Evolutionary conservation across 1,284 basidiomycete species (phyloP).

Genomic region (Microbotryomycetes sp.): DNA sequence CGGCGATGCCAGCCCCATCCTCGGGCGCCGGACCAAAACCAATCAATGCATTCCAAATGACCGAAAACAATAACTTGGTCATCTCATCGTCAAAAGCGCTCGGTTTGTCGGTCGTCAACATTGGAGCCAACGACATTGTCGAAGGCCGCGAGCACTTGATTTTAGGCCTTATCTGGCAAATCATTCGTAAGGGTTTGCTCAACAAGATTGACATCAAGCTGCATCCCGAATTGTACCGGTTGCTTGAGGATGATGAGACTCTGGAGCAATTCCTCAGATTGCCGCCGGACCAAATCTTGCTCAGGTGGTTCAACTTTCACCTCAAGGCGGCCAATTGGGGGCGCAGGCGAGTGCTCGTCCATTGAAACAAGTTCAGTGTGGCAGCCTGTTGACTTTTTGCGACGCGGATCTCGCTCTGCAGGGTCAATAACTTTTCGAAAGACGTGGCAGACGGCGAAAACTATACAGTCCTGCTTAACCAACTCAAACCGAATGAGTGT

Average conservation of each 20-base stretch:
- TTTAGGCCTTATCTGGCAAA: conserved; percentile 97
- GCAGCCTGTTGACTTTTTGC: too few relatives aligned
- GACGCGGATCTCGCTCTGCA: too few relatives aligned
- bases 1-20: conserved; percentile 15
- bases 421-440: conserved; percentile 94
- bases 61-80: conserved; percentile 99
- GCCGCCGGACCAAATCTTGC: conserved; percentile 91
- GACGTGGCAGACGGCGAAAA: conserved; percentile 95
- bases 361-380: too few relatives aligned
- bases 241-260: conserved; percentile 94
- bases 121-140: conserved; percentile 84
- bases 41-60: conserved; percentile 94
- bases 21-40: conserved; percentile 41
- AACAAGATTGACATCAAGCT: conserved; percentile 96
- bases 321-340: conserved; percentile 91
- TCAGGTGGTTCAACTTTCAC: conserved; percentile 99
- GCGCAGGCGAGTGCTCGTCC: conserved; percentile 55
- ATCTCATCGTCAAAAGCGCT: conserved; percentile 97
- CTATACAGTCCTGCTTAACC: conserved; percentile 90
- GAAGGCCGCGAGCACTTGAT: conserved; percentile 95
- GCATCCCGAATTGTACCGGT: conserved; percentile 90
- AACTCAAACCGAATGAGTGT: conserved; percentile 88
- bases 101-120: conserved; percentile 97
- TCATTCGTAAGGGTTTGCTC: conserved; percentile 88
- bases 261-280: conserved; percentile 88